Evolutionary conservation across 1,284 basidiomycete genomes (phyloP), one percentile per base, ranked within the genome.

Genomic region (Serendipita sp.): DNA sequence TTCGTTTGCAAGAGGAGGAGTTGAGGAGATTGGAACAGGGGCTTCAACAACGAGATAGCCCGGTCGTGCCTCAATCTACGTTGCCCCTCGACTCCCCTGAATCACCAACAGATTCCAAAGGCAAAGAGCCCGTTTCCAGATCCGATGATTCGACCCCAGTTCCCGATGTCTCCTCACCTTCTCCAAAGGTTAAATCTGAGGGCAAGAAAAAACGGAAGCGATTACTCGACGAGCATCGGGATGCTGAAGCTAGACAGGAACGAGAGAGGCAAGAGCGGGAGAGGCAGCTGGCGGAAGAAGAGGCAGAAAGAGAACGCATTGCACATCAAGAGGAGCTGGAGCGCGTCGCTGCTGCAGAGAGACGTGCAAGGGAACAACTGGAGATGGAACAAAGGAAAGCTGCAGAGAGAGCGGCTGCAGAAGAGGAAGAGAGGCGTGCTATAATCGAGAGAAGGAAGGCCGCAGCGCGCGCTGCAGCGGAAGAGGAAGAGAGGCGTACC

Each of bases 371-470:
- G 61, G 38, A 63, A 55, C 43, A 62, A 43, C 38, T 47, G 42
- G n/a, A 62, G 60, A 8, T 38, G 55, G 45, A 65, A 63, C 45
- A 45, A 55, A 49, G 62, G 62, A 65, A 34, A 47, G 60, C 22
- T 42, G 49, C 8, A 62, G 50, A 61, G 80, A 65, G 77, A 79
- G 63, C 70, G 75, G 15, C 78, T 82, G 66, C 77, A 76, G 8
- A 76, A 80, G 63, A 73, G 74, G 68, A 77, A 78, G 77, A 80
- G 73, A 44, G 74, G 75, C 65, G 61, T 72, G 35, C 66, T 69
- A 47, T 67, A 69, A 38, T 70, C 72, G 64, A 69, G 70, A 72
- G 67, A 68, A 75, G 68, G 71, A 74, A 17, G 64, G 67, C 76
- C 65, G 74, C 76, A 61, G 50, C 49, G 80, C 65, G 77, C 79